Base-by-base conservation (phyloP, 2,329 filamentous ascomycete genomes). In the Cladosporium colombiae region DNA sequence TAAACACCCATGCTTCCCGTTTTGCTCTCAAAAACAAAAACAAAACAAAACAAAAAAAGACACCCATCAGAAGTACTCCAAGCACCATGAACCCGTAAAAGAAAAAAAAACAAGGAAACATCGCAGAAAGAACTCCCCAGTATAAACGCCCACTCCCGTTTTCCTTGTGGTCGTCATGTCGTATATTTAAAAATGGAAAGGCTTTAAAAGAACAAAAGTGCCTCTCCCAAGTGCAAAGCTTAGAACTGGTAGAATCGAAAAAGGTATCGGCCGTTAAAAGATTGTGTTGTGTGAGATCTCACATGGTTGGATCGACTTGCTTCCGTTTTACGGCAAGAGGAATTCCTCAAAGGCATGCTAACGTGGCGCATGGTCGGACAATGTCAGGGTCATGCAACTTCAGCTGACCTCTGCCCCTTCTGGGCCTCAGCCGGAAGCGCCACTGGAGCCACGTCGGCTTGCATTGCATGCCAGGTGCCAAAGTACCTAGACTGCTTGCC, bases 361-460 rank as follows among this genome's bases (percentile, higher is more conserved):
- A 11, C 40, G 59, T 62, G 59, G 59, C 46, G 46, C 31, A 18
- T 35, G 29, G 29, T 33, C n/a, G 31, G 59, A 53, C n/a, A 21
- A 40, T n/a, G 31, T n/a, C 13, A 21, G n/a, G 40, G 37, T 46
- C 57, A 60, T 46, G 37, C 37, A 14, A 62, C 59, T 62, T 27
- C 46, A 35, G 60, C 50, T 63, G 61, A 23, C 50, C 25, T 29
- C 60, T 27, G 16, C 21, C 59, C 59, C 49, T 40, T 53, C 59
- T 63, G 21, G 56, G 61, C 61, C 49, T 56, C 61, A 56, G 50
- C 61, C 56, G 50, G 23, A 55, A 33, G 37, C 49, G 61, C 50
- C 49, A 56, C 61, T 63, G 61, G 61, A 56, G 50, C 61, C 61
- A 63, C 61, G 61, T 63, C 16, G 61, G 40, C 61, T 25, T 56